These are phyloP conservation scores for Trichosporon sp. DNA, from an alignment of 1,284 basidiomycete genomes.

Conservation along the genomic window DNA sequence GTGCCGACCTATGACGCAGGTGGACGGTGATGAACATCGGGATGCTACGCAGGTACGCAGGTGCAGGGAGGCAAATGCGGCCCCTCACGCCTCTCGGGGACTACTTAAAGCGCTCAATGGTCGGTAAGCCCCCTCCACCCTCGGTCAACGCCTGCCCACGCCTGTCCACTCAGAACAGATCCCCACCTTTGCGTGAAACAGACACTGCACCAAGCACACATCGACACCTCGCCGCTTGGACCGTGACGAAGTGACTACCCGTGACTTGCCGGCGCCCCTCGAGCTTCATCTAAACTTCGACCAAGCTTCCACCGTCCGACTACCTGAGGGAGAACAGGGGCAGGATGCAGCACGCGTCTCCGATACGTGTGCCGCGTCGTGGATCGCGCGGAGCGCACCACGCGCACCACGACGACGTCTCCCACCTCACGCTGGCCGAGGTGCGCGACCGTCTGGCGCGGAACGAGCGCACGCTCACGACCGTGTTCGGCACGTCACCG, in stretches of 20 bases:
- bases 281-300: too few species aligned
- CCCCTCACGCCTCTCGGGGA: not conserved
- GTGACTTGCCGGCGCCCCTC: not conserved
- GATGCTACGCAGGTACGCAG: not conserved
- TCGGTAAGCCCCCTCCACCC: not conserved
- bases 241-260: not conserved
- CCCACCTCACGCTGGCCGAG: constrained; percentile 28
- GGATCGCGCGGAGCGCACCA: not conserved
- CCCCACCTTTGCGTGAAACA: not conserved
- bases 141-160: not conserved
- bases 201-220: not conserved
- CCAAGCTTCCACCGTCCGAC: too few species aligned
- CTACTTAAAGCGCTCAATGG: not conserved
- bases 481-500: constrained; percentile 2
- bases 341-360: constrained; percentile 16
- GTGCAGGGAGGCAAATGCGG: not conserved
- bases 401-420: constrained; percentile 38
- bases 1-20: not conserved
- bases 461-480: constrained; percentile 44
- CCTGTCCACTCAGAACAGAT: not conserved
- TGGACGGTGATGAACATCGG: not conserved
- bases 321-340: too few species aligned
- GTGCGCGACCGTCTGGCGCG: constrained; percentile 39
- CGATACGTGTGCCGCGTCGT: constrained; percentile 21
- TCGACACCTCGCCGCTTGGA: not conserved